phyloP scores from a whole-genome alignment of 768 basidiomycete species.

The Tylopilus sp. region DNA sequence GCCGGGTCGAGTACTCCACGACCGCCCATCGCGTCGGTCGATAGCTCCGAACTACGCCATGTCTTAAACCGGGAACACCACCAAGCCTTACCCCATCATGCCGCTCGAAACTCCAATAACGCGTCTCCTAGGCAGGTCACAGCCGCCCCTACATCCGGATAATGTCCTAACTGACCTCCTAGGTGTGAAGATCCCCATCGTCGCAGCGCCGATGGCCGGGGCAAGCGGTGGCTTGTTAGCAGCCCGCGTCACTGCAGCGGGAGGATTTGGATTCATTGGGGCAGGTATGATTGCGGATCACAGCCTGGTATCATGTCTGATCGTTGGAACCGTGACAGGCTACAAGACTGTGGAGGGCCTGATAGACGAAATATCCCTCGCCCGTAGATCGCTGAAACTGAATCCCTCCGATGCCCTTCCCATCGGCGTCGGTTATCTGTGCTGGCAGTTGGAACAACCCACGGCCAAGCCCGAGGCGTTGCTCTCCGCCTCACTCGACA shows the following conservation, averaged over 20 bases:
- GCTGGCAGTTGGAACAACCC: constrained; percentile 63
- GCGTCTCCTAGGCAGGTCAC: constrained; percentile 44
- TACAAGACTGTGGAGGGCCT: constrained; percentile 45
- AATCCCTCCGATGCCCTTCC: constrained; percentile 37
- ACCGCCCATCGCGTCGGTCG: neutral
- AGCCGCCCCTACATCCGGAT: neutral
- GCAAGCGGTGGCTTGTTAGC: constrained; percentile 62
- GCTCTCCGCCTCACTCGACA: constrained; percentile 49
- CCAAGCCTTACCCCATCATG: constrained; percentile 6
- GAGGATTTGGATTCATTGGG: constrained; percentile 76
- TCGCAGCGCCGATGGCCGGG: constrained; percentile 69
- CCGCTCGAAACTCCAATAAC: constrained; percentile 42
- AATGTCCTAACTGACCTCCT: neutral
- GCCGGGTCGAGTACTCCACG: neutral
- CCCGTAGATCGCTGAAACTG: constrained; percentile 42
- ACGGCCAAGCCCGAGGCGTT: constrained; percentile 37
- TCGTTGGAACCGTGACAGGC: constrained; percentile 33
- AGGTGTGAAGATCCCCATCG: constrained; percentile 59
- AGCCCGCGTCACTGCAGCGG: constrained; percentile 59
- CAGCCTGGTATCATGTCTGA: neutral
- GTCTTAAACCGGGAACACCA: neutral
- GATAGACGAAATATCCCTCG: constrained; percentile 48
- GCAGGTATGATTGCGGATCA: constrained; percentile 40
- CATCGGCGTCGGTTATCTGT: constrained; percentile 74
- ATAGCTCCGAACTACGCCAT: neutral